Conservation (phyloP, 2,329 filamentous ascomycete species). For the Trichothecium sympodiale region DNA sequence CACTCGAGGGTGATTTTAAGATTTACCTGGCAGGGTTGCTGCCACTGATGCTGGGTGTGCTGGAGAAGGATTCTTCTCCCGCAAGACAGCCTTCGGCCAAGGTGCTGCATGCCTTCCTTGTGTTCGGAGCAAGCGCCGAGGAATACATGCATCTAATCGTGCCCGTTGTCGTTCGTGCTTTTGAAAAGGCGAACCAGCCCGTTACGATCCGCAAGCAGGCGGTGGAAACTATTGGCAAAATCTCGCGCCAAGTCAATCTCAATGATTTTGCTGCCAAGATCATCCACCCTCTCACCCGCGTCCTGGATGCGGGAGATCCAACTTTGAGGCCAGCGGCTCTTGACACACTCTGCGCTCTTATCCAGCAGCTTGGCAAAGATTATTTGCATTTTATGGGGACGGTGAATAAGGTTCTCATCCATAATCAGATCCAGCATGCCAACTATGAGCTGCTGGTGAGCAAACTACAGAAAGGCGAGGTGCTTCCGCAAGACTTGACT, state of each 20-base stretch:
- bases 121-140: conserved; percentile 90
- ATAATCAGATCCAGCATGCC: conserved; percentile 72
- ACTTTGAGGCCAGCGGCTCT: conserved; percentile 70
- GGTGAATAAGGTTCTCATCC: conserved; percentile 75
- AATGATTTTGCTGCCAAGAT: conserved; percentile 96
- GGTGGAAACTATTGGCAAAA: conserved; percentile 88
- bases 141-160: conserved; percentile 99
- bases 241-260: conserved; percentile 92
- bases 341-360: conserved; percentile 88
- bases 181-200: conserved; percentile 79
- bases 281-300: conserved; percentile 80
- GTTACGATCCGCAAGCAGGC: conserved; percentile 71
- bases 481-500: conserved; percentile 87
- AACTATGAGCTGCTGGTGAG: conserved; percentile 89
- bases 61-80: conserved; percentile 72
- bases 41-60: conserved; percentile 84
- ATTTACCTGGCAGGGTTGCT: conserved; percentile 83
- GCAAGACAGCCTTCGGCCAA: conserved; percentile 77
- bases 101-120: conserved; percentile 87
- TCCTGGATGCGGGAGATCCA: conserved; percentile 64
- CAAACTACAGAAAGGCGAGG: conserved; percentile 89
- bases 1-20: conserved; percentile 95
- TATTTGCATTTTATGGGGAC: conserved; percentile 91
- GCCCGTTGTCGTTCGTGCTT: conserved; percentile 86
- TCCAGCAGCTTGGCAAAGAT: conserved; percentile 91